Conservation (phyloP, 179 eudicot genomes). For the Silene vulgaris region DNA sequence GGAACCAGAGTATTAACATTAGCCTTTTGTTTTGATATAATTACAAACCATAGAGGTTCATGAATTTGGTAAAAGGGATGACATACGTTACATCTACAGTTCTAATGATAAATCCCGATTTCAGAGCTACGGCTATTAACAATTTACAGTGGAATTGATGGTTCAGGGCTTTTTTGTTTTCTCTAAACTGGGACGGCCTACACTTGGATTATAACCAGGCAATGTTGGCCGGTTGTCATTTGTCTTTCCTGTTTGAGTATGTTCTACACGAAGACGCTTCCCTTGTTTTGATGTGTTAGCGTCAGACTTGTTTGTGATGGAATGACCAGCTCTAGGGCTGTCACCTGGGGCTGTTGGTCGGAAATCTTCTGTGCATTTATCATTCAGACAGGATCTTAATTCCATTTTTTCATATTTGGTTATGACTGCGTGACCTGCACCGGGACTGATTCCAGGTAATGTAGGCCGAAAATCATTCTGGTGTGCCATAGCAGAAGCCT, state of each 20-base stretch:
- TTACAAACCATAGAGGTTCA: conserved; percentile 4
- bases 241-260: conserved; percentile 22
- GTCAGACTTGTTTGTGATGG: conserved; percentile 15
- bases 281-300: conserved; percentile 16
- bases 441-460: conserved; percentile 26
- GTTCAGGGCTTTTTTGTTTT: conserved; percentile 27
- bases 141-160: conserved; percentile 8
- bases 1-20: conserved; percentile 7
- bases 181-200: conserved; percentile 35
- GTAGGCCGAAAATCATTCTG: conserved; percentile 23
- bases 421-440: conserved; percentile 19
- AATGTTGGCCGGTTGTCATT: conserved; percentile 41
- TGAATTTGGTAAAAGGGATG: conserved; percentile 8
- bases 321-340: conserved; percentile 38
- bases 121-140: conserved; percentile 14
- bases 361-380: conserved; percentile 29
- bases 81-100: conserved; percentile 1
- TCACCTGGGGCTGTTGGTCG: conserved; percentile 31
- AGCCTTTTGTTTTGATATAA: background rate
- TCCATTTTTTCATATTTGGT: background rate
- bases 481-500: conserved; percentile 14
- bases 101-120: background rate
- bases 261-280: conserved; percentile 8
- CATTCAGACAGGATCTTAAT: conserved; percentile 14
- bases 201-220: conserved; percentile 58